phyloP scores from a whole-genome alignment of 2,329 filamentous ascomycete genomes.

The Dactylellina leptospora region DNA sequence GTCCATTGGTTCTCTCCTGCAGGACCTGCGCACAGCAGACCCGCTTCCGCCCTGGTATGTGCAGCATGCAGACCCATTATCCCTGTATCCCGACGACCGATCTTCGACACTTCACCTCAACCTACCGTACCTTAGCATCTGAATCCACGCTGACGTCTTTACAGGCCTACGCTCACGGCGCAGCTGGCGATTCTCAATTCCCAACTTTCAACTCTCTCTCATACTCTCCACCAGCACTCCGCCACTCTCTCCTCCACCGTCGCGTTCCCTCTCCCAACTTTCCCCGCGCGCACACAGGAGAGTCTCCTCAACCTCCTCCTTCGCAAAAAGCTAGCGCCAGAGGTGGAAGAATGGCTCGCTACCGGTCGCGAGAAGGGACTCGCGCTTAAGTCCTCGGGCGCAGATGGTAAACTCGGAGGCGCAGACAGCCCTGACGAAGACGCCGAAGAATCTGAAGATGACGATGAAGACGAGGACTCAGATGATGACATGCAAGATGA shows the following conservation, averaged over 20 bases:
- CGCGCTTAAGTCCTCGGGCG: slow-evolving; percentile 17
- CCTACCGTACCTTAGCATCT: neutral
- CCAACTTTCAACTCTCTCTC: slow-evolving; percentile 65
- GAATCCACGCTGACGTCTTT: neutral
- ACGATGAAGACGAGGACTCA: slow-evolving; percentile 3
- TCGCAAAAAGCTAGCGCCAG: slow-evolving; percentile 68
- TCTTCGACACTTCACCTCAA: neutral
- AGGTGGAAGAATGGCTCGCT: slow-evolving; percentile 69
- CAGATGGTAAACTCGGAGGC: slow-evolving; percentile 14
- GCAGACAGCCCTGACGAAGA: slow-evolving; percentile 26
- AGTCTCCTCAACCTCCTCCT: slow-evolving; percentile 65
- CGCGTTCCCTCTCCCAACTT: slow-evolving; percentile 67
- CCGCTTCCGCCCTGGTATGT: slow-evolving; percentile 65
- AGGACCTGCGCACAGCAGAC: slow-evolving; percentile 63
- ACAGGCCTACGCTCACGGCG: slow-evolving; percentile 12
- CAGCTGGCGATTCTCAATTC: slow-evolving; percentile 62
- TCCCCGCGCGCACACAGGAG: slow-evolving; percentile 63
- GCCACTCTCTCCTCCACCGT: slow-evolving; percentile 65
- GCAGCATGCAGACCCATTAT: slow-evolving; percentile 9
- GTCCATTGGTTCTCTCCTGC: slow-evolving; percentile 62
- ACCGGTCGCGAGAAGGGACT: slow-evolving; percentile 60
- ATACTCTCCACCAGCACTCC: slow-evolving; percentile 65
- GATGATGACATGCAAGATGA: slow-evolving; percentile 50
- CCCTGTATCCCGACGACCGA: slow-evolving; percentile 11
- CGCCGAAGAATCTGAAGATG: slow-evolving; percentile 14